Percentiles rank a stretch among this genome's conserved stretches.
Evolutionary conservation across 495 filamentous ascomycete species (phyloP).

Genomic region (Emericellopsis terricola): DNA sequence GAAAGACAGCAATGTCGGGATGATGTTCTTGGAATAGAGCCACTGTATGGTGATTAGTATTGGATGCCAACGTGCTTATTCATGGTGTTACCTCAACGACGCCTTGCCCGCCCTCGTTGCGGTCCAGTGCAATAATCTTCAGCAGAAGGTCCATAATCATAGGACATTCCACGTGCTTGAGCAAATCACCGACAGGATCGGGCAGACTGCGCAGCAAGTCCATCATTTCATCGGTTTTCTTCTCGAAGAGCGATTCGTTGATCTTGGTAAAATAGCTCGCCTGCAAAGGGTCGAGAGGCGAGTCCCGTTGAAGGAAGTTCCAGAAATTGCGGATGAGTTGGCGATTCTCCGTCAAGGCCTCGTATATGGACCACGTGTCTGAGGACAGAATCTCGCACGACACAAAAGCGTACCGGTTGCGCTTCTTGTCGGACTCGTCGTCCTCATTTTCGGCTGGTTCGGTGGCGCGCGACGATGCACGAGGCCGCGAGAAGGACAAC

Average conservation of each 20-base stretch:
- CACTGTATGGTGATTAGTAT: slow-evolving; percentile 36
- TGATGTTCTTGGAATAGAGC: slow-evolving; percentile 81
- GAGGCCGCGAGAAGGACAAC: slow-evolving; percentile 27
- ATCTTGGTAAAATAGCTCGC: slow-evolving; percentile 98
- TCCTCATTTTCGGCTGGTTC: slow-evolving; percentile 23
- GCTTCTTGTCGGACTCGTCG: slow-evolving; percentile 67
- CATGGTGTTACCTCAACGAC: slow-evolving; percentile 61
- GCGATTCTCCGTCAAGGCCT: slow-evolving; percentile 75
- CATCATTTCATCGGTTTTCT: slow-evolving; percentile 94
- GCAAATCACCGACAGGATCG: slow-evolving; percentile 62
- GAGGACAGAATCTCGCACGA: slow-evolving; percentile 87
- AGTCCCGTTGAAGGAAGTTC: slow-evolving; percentile 62
- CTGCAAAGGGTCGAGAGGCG: slow-evolving; percentile 78
- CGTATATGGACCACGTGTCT: slow-evolving; percentile 89
- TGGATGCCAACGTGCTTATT: background rate
- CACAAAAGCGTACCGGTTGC: slow-evolving; percentile 79
- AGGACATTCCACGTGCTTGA: slow-evolving; percentile 90
- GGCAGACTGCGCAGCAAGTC: slow-evolving; percentile 69
- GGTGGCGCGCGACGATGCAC: slow-evolving; percentile 19
- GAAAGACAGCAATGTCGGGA: slow-evolving; percentile 75
- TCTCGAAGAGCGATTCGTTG: slow-evolving; percentile 88
- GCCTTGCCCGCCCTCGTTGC: slow-evolving; percentile 75
- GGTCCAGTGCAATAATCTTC: slow-evolving; percentile 94
- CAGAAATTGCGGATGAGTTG: slow-evolving; percentile 67
- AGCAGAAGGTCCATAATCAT: slow-evolving; percentile 97